A percentile compares a stretch with the other conserved stretches of the same genome.
Conservation (phyloP, 179 eudicot genomes). For the Nepenthes alata region DNA sequence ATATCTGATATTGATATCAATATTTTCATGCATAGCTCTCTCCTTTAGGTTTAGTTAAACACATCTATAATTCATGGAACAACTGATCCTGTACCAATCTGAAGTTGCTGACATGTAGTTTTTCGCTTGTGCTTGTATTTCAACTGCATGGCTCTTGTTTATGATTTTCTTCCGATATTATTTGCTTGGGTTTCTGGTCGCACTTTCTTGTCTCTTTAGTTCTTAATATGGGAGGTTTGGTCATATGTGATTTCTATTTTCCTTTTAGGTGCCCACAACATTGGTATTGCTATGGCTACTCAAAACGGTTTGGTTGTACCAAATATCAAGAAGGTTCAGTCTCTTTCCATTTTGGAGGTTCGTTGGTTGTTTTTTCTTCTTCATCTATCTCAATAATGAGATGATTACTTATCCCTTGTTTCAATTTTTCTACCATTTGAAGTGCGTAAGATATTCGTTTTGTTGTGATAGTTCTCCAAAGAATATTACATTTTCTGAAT, state of each 20-base stretch:
- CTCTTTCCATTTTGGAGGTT: conserved; percentile 79
- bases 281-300: conserved; percentile 97
- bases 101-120: no score
- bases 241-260: background rate
- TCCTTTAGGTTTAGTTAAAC: no score
- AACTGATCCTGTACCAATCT: no score
- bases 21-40: no score
- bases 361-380: conserved; percentile 5
- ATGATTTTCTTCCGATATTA: background rate
- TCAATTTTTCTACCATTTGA: background rate
- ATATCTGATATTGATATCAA: no score
- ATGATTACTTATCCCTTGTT: background rate
- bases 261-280: conserved; percentile 63
- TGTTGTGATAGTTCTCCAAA: no score
- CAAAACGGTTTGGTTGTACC: conserved; percentile 89
- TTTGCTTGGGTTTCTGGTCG: background rate
- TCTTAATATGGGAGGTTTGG: no score
- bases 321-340: conserved; percentile 80
- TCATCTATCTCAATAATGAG: background rate
- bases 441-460: no score
- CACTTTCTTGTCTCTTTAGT: background rate
- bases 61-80: no score
- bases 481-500: no score
- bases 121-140: no score
- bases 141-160: background rate